A percentile compares a stretch with the other conserved stretches of the same genome.
Evolutionary conservation across 176 grass and related monocot species (phyloP).

Genomic region (Oryza meyeriana): DNA sequence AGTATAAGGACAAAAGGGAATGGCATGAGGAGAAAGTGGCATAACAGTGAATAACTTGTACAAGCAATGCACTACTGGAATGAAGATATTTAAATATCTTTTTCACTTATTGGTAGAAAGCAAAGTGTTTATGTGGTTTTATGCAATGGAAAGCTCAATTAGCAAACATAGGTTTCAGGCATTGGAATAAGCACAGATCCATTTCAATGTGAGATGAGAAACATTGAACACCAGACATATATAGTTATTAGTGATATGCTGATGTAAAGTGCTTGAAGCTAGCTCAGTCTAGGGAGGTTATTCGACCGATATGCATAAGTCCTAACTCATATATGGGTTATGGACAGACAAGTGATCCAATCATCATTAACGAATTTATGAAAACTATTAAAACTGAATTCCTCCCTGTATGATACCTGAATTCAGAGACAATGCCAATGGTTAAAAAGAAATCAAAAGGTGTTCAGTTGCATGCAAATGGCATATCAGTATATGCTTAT

Average conservation of each 20-base stretch:
- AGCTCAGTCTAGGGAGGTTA: neutral
- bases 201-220: neutral
- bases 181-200: neutral
- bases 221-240: neutral
- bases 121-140: neutral
- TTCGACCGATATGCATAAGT: neutral
- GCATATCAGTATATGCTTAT: neutral
- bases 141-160: neutral
- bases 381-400: neutral
- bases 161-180: neutral
- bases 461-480: neutral
- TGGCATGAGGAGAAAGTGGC: slow-evolving; percentile 1
- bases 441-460: neutral
- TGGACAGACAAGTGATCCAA: neutral
- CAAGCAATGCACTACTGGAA: neutral
- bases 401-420: neutral
- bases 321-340: neutral
- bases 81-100: neutral
- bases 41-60: neutral
- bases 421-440: neutral
- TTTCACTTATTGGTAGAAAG: slow-evolving; percentile 6
- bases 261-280: slow-evolving; percentile 33
- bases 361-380: neutral
- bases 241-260: neutral
- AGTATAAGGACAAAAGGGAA: neutral